phyloP scores from a whole-genome alignment of 805 yeast genomes.

The Metschnikowia peoriensis region DNA sequence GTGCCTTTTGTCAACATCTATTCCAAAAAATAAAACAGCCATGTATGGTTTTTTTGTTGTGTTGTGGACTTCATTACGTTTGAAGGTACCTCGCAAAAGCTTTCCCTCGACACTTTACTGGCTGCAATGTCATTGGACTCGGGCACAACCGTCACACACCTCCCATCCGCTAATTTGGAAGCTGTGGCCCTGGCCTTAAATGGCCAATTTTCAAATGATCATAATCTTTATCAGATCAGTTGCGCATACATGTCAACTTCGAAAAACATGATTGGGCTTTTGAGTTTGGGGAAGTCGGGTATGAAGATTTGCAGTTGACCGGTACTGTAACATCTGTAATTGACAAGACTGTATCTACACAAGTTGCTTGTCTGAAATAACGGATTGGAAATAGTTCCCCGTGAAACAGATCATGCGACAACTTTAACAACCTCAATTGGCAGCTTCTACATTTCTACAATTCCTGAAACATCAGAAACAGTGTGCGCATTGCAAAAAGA shows the following conservation, averaged over 20 bases:
- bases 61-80: slow-evolving; percentile 37
- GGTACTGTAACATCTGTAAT: too few species aligned
- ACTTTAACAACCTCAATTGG: too few species aligned
- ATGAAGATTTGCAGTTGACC: too few species aligned
- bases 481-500: too few species aligned
- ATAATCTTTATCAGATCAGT: slow-evolving; percentile 6
- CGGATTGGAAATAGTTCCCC: too few species aligned
- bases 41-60: slow-evolving; percentile 52
- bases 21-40: slow-evolving; percentile 15
- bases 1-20: slow-evolving; percentile 43
- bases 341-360: too few species aligned
- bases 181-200: neutral
- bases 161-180: slow-evolving; percentile 37
- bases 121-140: slow-evolving; percentile 42
- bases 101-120: slow-evolving; percentile 4
- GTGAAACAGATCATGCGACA: too few species aligned
- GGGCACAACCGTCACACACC: slow-evolving; percentile 51
- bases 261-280: slow-evolving; percentile 37
- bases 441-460: too few species aligned
- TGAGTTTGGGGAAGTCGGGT: too few species aligned
- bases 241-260: slow-evolving; percentile 11
- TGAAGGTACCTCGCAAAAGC: slow-evolving; percentile 12
- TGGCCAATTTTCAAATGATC: neutral
- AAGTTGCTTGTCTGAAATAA: too few species aligned
- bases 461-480: too few species aligned